These are phyloP conservation scores for Isoetes taiwanensis DNA, from an alignment of 75 land plant genomes.

Conservation along the genomic window DNA sequence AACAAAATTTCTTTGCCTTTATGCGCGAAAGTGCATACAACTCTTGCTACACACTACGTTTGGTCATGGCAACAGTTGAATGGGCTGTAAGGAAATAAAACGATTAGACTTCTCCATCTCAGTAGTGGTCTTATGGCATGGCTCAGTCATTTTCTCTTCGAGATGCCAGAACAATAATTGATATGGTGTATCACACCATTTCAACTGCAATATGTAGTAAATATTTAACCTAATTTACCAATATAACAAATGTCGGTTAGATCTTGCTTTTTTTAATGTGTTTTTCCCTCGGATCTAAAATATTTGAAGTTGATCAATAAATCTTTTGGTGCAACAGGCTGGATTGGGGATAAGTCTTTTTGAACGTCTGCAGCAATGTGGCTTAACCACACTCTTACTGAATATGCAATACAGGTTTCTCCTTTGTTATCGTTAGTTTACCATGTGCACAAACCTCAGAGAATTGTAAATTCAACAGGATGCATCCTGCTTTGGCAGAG, in stretches of 20 bases:
- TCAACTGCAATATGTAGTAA: background rate
- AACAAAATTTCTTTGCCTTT: too few species aligned
- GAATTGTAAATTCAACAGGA: slow-evolving; percentile 9
- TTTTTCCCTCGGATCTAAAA: background rate
- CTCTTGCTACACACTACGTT: too few species aligned
- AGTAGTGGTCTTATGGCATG: too few species aligned
- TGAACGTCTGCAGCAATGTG: slow-evolving; percentile 28
- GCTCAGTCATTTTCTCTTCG: too few species aligned
- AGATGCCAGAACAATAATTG: too few species aligned
- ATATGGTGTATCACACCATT: too few species aligned
- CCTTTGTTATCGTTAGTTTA: background rate
- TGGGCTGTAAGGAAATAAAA: too few species aligned
- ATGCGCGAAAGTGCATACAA: too few species aligned
- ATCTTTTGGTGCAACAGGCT: slow-evolving; percentile 5
- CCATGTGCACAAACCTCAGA: background rate
- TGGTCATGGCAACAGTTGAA: too few species aligned
- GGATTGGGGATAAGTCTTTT: slow-evolving; percentile 27
- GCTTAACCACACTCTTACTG: slow-evolving; percentile 20
- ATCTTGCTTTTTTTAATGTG: background rate
- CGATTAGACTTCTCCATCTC: too few species aligned
- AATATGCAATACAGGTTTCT: slow-evolving; percentile 30
- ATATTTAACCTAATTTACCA: background rate
- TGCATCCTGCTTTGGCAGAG: slow-evolving; percentile 29
- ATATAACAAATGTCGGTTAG: background rate
- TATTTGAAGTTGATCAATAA: background rate